phyloP scores from a whole-genome alignment of 2,329 filamentous ascomycete species.

The Diaporthe amygdali region DNA sequence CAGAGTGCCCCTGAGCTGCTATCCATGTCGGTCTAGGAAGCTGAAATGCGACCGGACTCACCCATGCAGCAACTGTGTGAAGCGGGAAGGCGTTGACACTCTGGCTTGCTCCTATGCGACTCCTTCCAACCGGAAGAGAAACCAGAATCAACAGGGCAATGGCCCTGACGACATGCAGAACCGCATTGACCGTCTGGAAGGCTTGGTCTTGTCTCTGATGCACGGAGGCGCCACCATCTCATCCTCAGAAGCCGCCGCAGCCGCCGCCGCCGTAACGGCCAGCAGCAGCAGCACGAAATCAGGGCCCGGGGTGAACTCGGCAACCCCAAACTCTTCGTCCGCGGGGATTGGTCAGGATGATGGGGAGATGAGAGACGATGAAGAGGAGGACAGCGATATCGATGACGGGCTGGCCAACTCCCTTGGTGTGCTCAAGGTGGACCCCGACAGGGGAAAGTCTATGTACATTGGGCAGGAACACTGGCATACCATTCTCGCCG shows the following conservation, averaged over 20 bases:
- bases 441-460: slow-evolving; percentile 76
- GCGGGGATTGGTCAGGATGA: slow-evolving; percentile 61
- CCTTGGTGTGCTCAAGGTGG: slow-evolving; percentile 83
- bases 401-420: slow-evolving; percentile 74
- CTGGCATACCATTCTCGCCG: slow-evolving; percentile 80
- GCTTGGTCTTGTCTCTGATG: slow-evolving; percentile 91
- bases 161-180: slow-evolving; percentile 97
- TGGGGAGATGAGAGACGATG: slow-evolving; percentile 54
- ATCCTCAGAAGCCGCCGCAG: slow-evolving; percentile 39
- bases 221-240: slow-evolving; percentile 71
- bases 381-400: slow-evolving; percentile 70
- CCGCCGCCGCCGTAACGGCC: slow-evolving; percentile 34
- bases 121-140: slow-evolving; percentile 74
- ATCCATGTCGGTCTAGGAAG: slow-evolving; percentile 91
- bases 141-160: slow-evolving; percentile 62
- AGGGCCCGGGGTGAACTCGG: slow-evolving; percentile 40
- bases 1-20: slow-evolving; percentile 88
- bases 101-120: slow-evolving; percentile 85
- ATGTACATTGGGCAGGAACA: slow-evolving; percentile 84
- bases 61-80: slow-evolving; percentile 94
- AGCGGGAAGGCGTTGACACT: slow-evolving; percentile 83
- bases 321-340: slow-evolving; percentile 51
- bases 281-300: slow-evolving; percentile 35
- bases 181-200: slow-evolving; percentile 93
- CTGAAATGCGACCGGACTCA: slow-evolving; percentile 94